phyloP scores from a whole-genome alignment of 2,329 filamentous ascomycete genomes.

The Colletotrichum euphorbiae region DNA sequence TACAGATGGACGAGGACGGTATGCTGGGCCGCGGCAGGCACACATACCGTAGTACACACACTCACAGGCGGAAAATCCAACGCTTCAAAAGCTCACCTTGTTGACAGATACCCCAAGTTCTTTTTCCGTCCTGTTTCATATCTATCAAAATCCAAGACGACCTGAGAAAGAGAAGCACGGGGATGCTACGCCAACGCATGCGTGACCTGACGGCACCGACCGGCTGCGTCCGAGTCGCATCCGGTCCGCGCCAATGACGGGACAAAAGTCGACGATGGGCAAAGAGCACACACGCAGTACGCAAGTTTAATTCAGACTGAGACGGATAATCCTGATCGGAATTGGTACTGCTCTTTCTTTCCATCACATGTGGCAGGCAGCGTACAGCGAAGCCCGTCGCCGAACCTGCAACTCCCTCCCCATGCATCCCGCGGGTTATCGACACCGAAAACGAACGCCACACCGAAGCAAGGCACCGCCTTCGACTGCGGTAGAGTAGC shows the following conservation, averaged over 20 bases:
- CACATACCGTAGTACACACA: neutral
- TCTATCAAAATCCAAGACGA: slow-evolving; percentile 21
- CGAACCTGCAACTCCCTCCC: neutral
- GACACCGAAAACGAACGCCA: slow-evolving; percentile 24
- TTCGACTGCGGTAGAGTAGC: neutral
- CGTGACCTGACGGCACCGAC: slow-evolving; percentile 14
- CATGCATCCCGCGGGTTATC: neutral
- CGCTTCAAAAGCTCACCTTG: neutral
- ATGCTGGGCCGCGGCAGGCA: slow-evolving; percentile 4
- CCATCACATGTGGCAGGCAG: neutral
- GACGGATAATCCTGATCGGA: slow-evolving; percentile 5
- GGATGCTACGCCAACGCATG: slow-evolving; percentile 30
- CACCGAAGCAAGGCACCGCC: slow-evolving; percentile 10
- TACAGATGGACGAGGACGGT: neutral
- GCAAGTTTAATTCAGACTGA: slow-evolving; percentile 35
- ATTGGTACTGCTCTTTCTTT: neutral
- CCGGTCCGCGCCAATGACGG: slow-evolving; percentile 29
- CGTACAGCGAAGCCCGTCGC: neutral
- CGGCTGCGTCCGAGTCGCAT: slow-evolving; percentile 32
- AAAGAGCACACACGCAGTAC: neutral
- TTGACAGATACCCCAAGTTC: slow-evolving; percentile 1
- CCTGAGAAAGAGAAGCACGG: neutral
- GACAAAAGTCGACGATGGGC: slow-evolving; percentile 38
- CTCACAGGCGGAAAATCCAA: neutral
- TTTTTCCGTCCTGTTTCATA: slow-evolving; percentile 25